Base-by-base conservation (phyloP, 176 grass and related monocot species). In the Puya raimondii region DNA sequence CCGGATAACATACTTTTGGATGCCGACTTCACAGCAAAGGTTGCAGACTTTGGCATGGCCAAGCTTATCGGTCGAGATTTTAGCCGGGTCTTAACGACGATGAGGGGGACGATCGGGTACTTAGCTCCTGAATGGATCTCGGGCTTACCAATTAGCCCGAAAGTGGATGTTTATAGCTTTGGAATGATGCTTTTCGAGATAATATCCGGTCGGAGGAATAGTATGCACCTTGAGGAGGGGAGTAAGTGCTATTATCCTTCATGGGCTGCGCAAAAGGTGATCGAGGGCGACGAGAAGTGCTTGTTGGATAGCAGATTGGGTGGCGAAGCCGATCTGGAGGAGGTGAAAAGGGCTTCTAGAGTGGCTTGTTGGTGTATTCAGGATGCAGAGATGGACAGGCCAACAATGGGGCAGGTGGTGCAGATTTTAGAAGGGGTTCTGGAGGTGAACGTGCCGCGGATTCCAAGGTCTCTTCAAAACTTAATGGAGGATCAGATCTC, bases 361-460 rank as follows among this genome's bases (percentile, higher is more conserved):
- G 77, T 88, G 20, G 91, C 91, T 33, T 96, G 82, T 49, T 96
- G 91, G 91, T 91, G 91, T 65, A 96, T 96, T 74, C 91, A 96
- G 76, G 91, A 96, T 63, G 91, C 88, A 14, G 91, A 96, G 79
- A 88, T 49, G 51, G 8, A 18, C 23, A 82, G 91, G 71, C 91
- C 91, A 23, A 85, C 91, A 16, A 91, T 64, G 29, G 91, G 87
- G 1, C 87, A 91, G 66, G 79, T 96, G 23, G 80, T 88, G 72
- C 91, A 96, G 81, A 85, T 91, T 42, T 70, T 96, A 8, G 87
- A 96, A 73, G 91, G 91, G 14, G 78, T 81, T 80, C 72, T 91
- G 10, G 82, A 85, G 14, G 82, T 96, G 18, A 96, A 88, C 51
- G 83, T 78, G 51, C 91, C 91, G 5, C 85, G 85, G 0, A 53